A percentile compares a stretch with the other conserved stretches of the same genome.
Evolutionary conservation across 306 rosid genomes (phyloP).

Genomic region (Carpinus viminea): DNA sequence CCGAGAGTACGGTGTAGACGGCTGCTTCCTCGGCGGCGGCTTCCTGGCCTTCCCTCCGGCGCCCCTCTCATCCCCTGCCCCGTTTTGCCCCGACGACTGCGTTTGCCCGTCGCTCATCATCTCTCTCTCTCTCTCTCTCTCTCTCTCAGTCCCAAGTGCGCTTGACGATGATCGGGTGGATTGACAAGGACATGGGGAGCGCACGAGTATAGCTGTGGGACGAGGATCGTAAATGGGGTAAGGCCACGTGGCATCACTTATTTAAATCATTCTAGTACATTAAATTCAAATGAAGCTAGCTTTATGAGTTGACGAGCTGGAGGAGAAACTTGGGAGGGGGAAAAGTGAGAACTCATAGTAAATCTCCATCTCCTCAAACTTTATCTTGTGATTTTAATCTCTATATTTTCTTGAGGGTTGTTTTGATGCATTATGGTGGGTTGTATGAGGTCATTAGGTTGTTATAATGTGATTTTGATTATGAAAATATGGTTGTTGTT

Average conservation of each 20-base stretch:
- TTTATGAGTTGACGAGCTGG: too few species aligned
- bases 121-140: slow-evolving; percentile 10
- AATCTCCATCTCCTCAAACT: too few species aligned
- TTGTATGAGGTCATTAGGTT: too few species aligned
- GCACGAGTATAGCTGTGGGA: neutral
- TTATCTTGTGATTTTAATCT: too few species aligned
- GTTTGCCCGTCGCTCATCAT: slow-evolving; percentile 21
- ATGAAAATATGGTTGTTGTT: too few species aligned
- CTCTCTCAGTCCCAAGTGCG: neutral
- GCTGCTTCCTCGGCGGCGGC: slow-evolving; percentile 40
- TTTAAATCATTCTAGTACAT: too few species aligned
- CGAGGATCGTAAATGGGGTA: neutral
- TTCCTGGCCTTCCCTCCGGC: slow-evolving; percentile 50
- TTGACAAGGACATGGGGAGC: neutral
- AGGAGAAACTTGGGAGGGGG: too few species aligned
- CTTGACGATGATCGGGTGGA: neutral
- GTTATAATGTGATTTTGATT: too few species aligned
- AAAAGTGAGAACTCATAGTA: too few species aligned
- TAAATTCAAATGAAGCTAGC: too few species aligned
- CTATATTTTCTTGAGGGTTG: too few species aligned
- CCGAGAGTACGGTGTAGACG: slow-evolving; percentile 45
- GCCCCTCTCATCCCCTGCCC: slow-evolving; percentile 30
- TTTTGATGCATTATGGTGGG: too few species aligned
- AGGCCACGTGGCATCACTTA: neutral
- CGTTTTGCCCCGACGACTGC: slow-evolving; percentile 16